Percentiles rank a stretch among this genome's conserved stretches.
These are phyloP conservation scores for Tylopilus sp. DNA, from an alignment of 1,284 basidiomycete species.

Conservation along the genomic window DNA sequence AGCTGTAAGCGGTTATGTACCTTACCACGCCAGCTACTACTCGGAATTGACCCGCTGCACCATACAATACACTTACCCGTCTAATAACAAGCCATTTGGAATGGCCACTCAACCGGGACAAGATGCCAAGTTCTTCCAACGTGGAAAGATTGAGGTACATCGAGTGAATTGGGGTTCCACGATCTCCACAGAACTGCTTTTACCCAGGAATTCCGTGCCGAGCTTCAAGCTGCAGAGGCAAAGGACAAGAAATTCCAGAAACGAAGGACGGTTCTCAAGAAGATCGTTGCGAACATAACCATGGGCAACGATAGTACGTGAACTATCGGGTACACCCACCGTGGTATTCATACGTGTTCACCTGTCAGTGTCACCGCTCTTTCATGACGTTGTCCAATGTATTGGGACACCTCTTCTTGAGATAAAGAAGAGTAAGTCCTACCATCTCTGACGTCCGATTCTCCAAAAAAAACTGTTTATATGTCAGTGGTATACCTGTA, in stretches of 20 bases:
- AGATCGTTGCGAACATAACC: constrained; percentile 93
- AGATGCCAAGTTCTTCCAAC: constrained; percentile 87
- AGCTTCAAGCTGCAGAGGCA: constrained; percentile 84
- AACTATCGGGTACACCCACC: constrained; percentile 13
- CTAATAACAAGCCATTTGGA: constrained; percentile 1
- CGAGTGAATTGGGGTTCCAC: constrained; percentile 4
- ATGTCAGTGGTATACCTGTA: constrained; percentile 86
- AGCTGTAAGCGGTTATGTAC: constrained; percentile 1
- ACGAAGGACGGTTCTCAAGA: constrained; percentile 90
- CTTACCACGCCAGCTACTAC: background rate
- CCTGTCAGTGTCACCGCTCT: constrained; percentile 84
- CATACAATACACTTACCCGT: constrained; percentile 1
- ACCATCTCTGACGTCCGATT: background rate
- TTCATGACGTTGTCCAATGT: constrained; percentile 87
- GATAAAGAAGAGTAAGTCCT: constrained; percentile 92
- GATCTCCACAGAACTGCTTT: constrained; percentile 15
- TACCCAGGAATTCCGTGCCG: constrained; percentile 76
- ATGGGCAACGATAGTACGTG: constrained; percentile 92
- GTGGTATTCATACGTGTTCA: constrained; percentile 18
- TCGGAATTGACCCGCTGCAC: background rate
- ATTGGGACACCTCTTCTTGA: constrained; percentile 88
- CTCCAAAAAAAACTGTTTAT: constrained; percentile 3
- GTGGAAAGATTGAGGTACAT: constrained; percentile 87
- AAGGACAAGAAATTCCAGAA: constrained; percentile 94
- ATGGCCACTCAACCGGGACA: constrained; percentile 70